Conservation (phyloP, 305 asterid genomes). For the Withania somnifera region DNA sequence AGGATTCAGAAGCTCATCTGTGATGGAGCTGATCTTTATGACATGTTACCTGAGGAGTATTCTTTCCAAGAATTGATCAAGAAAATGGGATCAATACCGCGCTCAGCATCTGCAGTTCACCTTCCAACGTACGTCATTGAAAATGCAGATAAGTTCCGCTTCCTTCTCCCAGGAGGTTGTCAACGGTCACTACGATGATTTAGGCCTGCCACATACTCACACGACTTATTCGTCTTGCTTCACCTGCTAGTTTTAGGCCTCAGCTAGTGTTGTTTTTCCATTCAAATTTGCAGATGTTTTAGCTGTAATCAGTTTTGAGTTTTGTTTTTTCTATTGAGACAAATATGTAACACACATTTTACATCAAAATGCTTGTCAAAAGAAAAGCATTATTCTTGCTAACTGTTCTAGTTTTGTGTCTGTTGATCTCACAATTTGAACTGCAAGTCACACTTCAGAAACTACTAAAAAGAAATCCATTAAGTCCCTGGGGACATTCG, state of each 20-base stretch:
- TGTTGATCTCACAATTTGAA: neutral
- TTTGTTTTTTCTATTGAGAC: neutral
- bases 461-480: neutral
- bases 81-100: constrained; percentile 72
- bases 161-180: constrained; percentile 87
- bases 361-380: neutral
- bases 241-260: neutral
- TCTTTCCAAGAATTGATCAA: constrained; percentile 61
- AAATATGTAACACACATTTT: neutral
- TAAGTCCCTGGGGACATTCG: too few species aligned
- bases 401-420: neutral
- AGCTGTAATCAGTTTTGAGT: neutral
- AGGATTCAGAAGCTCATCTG: constrained; percentile 69
- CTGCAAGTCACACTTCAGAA: neutral
- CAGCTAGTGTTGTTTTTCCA: neutral
- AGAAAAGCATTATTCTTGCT: neutral
- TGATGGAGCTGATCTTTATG: constrained; percentile 62
- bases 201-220: neutral
- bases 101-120: constrained; percentile 68
- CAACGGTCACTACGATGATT: constrained; percentile 25
- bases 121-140: constrained; percentile 60
- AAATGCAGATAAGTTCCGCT: constrained; percentile 55
- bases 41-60: constrained; percentile 86
- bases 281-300: neutral
- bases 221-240: neutral